Percentiles rank a stretch among this genome's conserved stretches.
Evolutionary conservation across 2,329 filamentous ascomycete genomes (phyloP).

Genomic region (Cadophora sp.): DNA sequence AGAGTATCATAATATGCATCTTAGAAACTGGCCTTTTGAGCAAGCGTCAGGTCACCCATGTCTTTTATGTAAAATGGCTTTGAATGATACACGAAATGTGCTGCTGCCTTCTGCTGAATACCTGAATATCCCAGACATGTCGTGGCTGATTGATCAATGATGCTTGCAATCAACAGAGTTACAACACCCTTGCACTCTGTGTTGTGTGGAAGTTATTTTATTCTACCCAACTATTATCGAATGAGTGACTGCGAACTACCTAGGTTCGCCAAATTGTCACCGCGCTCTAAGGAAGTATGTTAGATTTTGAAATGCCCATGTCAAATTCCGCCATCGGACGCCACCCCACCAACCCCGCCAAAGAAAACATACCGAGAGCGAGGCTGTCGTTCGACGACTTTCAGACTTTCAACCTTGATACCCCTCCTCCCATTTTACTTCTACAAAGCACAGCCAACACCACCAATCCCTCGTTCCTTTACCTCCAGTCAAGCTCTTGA

Average conservation of each 20-base stretch:
- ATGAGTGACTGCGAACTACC: background rate
- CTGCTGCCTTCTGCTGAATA: background rate
- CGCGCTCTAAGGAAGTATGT: no score
- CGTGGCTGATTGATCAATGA: background rate
- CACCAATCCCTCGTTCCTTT: background rate
- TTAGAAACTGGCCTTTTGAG: background rate
- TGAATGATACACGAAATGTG: background rate
- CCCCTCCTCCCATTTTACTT: background rate
- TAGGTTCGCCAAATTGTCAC: background rate
- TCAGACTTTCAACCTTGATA: background rate
- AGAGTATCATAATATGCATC: constrained; percentile 5
- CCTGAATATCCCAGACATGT: background rate
- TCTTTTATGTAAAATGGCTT: background rate
- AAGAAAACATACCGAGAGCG: constrained; percentile 10
- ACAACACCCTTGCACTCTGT: background rate
- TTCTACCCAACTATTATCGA: background rate
- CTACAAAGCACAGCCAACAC: background rate
- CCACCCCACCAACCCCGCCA: constrained; percentile 16
- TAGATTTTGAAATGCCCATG: background rate
- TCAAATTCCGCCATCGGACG: constrained; percentile 10
- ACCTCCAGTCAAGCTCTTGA: background rate
- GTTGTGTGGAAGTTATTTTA: background rate
- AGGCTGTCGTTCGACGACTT: constrained; percentile 19
- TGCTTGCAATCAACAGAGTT: background rate
- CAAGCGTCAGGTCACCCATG: background rate